Conservation (phyloP, 2,329 filamentous ascomycete genomes). For the Calonectria honghensis region DNA sequence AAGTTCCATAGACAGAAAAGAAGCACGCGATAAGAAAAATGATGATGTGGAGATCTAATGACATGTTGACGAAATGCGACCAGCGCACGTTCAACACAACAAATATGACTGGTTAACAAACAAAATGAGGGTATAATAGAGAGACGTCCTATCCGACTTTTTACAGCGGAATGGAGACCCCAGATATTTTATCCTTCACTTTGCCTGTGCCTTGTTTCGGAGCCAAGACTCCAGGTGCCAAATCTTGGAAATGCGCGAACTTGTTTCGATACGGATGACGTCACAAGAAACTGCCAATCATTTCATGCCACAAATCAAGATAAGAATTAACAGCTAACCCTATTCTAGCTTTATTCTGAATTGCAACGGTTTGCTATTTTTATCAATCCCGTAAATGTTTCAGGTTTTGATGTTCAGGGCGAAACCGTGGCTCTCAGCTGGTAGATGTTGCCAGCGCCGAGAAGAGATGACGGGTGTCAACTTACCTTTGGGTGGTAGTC, state of each 20-base stretch:
- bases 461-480: no score
- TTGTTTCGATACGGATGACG: conserved; percentile 6
- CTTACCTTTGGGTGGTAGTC: no score
- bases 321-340: background rate
- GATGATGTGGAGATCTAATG: background rate
- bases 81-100: conserved; percentile 1
- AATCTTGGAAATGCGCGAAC: conserved; percentile 1
- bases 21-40: background rate
- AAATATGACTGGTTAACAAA: background rate
- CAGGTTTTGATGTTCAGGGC: background rate
- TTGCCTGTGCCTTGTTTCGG: background rate
- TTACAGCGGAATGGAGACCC: background rate
- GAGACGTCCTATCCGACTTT: background rate
- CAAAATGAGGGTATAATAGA: background rate
- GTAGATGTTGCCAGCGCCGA: no score
- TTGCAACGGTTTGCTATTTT: background rate
- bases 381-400: background rate
- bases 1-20: background rate
- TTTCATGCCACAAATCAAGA: conserved; percentile 8
- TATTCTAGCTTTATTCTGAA: background rate
- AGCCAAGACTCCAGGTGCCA: background rate
- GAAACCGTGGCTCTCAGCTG: background rate
- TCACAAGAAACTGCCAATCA: conserved; percentile 13
- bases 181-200: background rate
- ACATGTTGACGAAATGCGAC: conserved; percentile 21